Percentiles rank a stretch among this genome's conserved stretches.
Conservation (phyloP, 2,329 filamentous ascomycete genomes). For the Xylaria arbuscula region DNA sequence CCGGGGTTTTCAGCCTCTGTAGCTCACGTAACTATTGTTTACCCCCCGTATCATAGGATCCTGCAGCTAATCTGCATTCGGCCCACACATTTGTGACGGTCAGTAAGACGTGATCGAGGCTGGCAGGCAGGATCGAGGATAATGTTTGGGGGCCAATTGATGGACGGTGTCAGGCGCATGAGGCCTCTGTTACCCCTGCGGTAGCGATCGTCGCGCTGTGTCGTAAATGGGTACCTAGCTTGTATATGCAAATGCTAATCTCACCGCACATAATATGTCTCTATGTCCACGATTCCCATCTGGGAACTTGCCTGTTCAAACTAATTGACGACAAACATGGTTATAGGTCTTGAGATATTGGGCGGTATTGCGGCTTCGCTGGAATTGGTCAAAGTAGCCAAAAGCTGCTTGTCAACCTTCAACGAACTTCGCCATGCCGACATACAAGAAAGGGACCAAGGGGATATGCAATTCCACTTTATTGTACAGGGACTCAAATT, state of each 20-base stretch:
- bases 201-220: not conserved
- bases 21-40: no score
- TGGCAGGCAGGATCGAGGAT: not conserved
- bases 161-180: not conserved
- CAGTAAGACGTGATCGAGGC: not conserved
- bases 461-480: conserved; percentile 7
- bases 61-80: not conserved
- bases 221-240: not conserved
- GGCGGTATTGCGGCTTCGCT: conserved; percentile 4
- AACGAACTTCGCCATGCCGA: conserved; percentile 1
- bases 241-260: not conserved
- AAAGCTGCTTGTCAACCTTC: conserved; percentile 3
- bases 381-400: conserved; percentile 8
- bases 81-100: not conserved
- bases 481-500: conserved; percentile 13
- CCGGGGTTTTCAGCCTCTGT: no score
- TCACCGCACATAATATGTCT: not conserved
- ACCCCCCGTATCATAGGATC: not conserved
- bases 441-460: not conserved
- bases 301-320: not conserved
- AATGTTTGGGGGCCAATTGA: not conserved
- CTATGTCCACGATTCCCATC: not conserved
- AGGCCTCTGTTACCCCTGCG: not conserved
- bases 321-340: not conserved
- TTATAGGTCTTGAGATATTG: conserved; percentile 1